Evolutionary conservation across 257 asterid species (phyloP).

Genomic region (Primulina tabacum): DNA sequence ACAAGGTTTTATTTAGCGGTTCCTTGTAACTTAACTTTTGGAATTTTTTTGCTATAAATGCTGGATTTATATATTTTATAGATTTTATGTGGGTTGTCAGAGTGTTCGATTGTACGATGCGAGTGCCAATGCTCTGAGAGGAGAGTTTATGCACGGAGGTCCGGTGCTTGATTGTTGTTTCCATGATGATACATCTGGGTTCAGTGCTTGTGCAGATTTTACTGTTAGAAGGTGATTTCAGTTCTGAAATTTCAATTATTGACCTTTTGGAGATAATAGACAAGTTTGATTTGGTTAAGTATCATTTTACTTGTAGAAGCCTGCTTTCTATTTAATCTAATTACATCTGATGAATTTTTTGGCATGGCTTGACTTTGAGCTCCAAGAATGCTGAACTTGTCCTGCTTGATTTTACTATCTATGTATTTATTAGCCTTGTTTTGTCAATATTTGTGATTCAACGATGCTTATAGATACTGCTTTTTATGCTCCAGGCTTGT

Average conservation of each 20-base stretch:
- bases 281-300: background rate
- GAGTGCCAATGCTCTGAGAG: slow-evolving; percentile 70
- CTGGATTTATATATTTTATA: background rate
- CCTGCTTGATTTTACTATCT: background rate
- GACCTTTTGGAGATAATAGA: background rate
- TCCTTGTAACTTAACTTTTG: background rate
- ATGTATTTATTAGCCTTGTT: background rate
- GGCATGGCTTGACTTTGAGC: background rate
- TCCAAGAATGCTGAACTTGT: background rate
- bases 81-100: slow-evolving; percentile 25
- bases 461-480: slow-evolving; percentile 1
- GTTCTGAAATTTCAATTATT: background rate
- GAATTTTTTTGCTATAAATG: background rate
- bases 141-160: slow-evolving; percentile 84
- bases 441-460: background rate
- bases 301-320: background rate
- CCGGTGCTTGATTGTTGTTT: slow-evolving; percentile 88
- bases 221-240: slow-evolving; percentile 68
- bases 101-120: slow-evolving; percentile 87
- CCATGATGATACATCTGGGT: slow-evolving; percentile 90
- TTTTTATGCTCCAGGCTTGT: slow-evolving; percentile 35
- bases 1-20: slow-evolving; percentile 43
- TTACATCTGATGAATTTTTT: background rate
- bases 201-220: slow-evolving; percentile 74
- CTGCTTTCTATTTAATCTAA: background rate